Evolutionary conservation across 371 early-diverging fungal genomes (phyloP), one percentile per base, ranked within the genome.

Genomic region (Haplosporangium sp.): DNA sequence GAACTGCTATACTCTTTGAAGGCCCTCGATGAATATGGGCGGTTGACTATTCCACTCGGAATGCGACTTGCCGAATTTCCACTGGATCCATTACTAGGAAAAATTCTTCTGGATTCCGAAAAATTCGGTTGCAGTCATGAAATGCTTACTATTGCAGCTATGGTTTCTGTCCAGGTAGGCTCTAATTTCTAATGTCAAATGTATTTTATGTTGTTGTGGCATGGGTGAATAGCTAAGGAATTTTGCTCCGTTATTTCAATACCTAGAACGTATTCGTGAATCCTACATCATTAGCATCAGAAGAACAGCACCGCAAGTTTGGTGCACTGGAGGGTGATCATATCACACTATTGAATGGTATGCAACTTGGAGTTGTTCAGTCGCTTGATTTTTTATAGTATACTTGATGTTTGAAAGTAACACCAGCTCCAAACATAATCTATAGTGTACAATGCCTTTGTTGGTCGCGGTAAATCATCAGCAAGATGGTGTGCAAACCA

Each of bases 301-400:
- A 90, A 7, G 91, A 92, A 50, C 85, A 88, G 59, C 83, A 92
- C 55, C 86, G 88, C 57, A 92, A 90, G 82, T 95, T 96, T 72
- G 88, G 93, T 66, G 94, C 91, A 0, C 88, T 93, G 69, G 95
- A 96, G 74, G 96, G 95, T 3, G 96, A 96, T 65, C 94, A 92
- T 76, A 77, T 96, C 5, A 92, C 94, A 4, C 85, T 92, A 37
- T 72, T 96, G 20, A 94, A 94, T 71, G 88, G 79, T 79, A 77
- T 0, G 48, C 13, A n/a, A 50, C n/a, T n/a, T 13, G 4, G 50
- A 2, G 50, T 50, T n/a, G 6, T 6, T 7, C 2, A 50, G 50
- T n/a, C n/a, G 5, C 45, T 45, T 15, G 4, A 13, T 9, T 13
- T 15, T 27, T 34, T 66, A 44, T 19, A n/a, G 2, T 37, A 2